Evolutionary conservation across 176 grass and related monocot genomes (phyloP).

Genomic region (Hsuehochloa calcarea): DNA sequence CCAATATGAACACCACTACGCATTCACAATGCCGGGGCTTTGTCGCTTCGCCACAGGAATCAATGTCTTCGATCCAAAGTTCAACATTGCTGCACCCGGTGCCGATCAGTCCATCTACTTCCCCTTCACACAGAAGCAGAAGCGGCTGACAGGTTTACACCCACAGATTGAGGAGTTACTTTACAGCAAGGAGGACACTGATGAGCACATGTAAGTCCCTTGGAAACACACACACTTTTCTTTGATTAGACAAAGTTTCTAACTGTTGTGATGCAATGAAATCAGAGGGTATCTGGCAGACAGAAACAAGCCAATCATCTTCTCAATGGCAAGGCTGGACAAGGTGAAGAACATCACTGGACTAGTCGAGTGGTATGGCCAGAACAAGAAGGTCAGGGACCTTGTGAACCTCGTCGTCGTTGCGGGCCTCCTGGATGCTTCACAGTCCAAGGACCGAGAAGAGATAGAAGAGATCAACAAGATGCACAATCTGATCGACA

Average conservation of each 20-base stretch:
- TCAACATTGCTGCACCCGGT: slow-evolving; percentile 89
- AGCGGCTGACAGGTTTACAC: slow-evolving; percentile 62
- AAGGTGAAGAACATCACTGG: slow-evolving; percentile 93
- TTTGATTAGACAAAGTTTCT: too few relatives aligned
- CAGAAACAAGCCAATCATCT: slow-evolving; percentile 79
- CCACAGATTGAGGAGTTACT: slow-evolving; percentile 85
- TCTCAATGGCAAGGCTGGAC: slow-evolving; percentile 95
- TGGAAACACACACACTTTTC: too few relatives aligned
- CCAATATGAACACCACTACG: slow-evolving; percentile 78
- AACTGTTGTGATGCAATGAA: neutral
- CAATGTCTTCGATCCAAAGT: slow-evolving; percentile 91
- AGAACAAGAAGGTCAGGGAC: slow-evolving; percentile 76
- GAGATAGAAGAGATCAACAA: slow-evolving; percentile 93
- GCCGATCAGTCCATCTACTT: slow-evolving; percentile 96
- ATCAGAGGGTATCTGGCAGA: slow-evolving; percentile 76
- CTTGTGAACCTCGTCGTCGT: slow-evolving; percentile 82
- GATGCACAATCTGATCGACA: slow-evolving; percentile 79
- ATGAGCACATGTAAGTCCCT: slow-evolving; percentile 69
- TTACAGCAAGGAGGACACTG: slow-evolving; percentile 69
- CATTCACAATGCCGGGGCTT: slow-evolving; percentile 86
- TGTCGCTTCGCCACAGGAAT: slow-evolving; percentile 82
- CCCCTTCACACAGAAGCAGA: slow-evolving; percentile 87
- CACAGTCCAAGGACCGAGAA: slow-evolving; percentile 85
- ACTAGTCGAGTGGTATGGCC: slow-evolving; percentile 85
- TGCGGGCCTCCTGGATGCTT: slow-evolving; percentile 69